Conservation (phyloP, 345 rosid species). For the Gossypium anomalum region DNA sequence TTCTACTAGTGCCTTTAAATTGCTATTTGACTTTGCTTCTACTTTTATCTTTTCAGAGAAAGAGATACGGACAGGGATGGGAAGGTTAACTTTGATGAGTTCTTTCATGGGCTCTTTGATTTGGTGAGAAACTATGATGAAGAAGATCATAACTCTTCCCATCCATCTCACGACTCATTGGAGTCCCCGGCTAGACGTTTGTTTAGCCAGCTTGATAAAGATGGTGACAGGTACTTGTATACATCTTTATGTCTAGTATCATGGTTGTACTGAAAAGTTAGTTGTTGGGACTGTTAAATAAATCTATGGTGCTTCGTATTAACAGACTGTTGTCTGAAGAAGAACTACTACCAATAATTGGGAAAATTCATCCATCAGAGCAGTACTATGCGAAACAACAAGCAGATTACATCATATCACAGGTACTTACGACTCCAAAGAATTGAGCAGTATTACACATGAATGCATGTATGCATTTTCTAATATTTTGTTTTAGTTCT, state of each 20-base stretch:
- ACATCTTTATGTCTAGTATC: neutral
- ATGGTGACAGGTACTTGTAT: conserved; percentile 68
- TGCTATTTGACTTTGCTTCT: conserved; percentile 17
- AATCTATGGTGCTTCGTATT: conserved; percentile 15
- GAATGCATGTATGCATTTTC: neutral
- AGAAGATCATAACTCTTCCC: conserved; percentile 58
- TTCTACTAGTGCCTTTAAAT: neutral
- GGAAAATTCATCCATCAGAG: conserved; percentile 92
- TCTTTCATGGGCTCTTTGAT: conserved; percentile 89
- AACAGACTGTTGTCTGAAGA: conserved; percentile 60
- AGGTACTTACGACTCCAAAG: conserved; percentile 41
- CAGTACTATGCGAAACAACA: conserved; percentile 92
- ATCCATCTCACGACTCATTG: conserved; percentile 51
- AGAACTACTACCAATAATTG: conserved; percentile 76
- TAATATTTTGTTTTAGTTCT: neutral
- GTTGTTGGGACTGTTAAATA: conserved; percentile 14
- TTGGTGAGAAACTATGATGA: conserved; percentile 87
- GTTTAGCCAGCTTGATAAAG: conserved; percentile 85
- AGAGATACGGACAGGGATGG: conserved; percentile 94
- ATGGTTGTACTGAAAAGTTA: conserved; percentile 8
- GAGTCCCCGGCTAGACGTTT: conserved; percentile 75
- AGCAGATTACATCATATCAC: conserved; percentile 82
- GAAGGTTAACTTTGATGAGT: conserved; percentile 73
- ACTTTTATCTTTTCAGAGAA: conserved; percentile 46
- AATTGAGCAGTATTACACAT: neutral